Conservation (phyloP, 2,329 filamentous ascomycete species). For the Ceratocystis smalleyi region DNA sequence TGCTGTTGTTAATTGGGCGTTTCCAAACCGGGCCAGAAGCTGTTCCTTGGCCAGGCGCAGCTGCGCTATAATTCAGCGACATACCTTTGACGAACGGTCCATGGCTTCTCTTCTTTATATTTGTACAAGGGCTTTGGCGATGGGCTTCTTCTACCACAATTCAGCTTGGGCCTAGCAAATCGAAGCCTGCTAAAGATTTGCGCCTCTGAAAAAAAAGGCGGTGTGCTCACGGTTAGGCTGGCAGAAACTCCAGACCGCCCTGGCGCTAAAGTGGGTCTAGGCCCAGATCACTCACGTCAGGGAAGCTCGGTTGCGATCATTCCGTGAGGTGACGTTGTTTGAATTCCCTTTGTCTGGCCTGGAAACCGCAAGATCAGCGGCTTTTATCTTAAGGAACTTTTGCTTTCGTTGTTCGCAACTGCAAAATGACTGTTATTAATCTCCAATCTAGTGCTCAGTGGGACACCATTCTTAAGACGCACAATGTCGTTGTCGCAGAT, state of each 20-base stretch:
- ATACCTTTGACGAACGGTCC: constrained; percentile 15
- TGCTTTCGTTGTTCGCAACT: constrained; percentile 18
- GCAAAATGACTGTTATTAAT: constrained; percentile 31
- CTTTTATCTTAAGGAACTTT: neutral
- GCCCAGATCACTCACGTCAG: neutral
- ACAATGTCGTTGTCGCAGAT: constrained; percentile 72
- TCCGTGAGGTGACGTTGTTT: constrained; percentile 11
- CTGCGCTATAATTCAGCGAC: neutral
- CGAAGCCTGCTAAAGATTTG: constrained; percentile 11
- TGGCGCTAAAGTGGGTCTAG: constrained; percentile 9
- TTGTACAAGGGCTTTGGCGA: neutral
- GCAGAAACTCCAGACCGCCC: constrained; percentile 23
- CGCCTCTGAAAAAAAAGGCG: constrained; percentile 17
- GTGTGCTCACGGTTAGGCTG: constrained; percentile 12
- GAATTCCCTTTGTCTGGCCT: neutral
- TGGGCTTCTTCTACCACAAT: neutral
- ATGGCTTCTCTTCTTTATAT: neutral
- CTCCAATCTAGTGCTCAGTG: constrained; percentile 58
- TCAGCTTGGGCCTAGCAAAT: neutral
- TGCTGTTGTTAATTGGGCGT: neutral
- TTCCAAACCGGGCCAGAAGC: neutral
- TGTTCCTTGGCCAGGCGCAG: neutral
- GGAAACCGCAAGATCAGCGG: neutral
- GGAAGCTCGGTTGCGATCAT: neutral
- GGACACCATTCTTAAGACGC: constrained; percentile 53